phyloP scores from a whole-genome alignment of 2,329 filamentous ascomycete genomes.

The Nemania abortiva region DNA sequence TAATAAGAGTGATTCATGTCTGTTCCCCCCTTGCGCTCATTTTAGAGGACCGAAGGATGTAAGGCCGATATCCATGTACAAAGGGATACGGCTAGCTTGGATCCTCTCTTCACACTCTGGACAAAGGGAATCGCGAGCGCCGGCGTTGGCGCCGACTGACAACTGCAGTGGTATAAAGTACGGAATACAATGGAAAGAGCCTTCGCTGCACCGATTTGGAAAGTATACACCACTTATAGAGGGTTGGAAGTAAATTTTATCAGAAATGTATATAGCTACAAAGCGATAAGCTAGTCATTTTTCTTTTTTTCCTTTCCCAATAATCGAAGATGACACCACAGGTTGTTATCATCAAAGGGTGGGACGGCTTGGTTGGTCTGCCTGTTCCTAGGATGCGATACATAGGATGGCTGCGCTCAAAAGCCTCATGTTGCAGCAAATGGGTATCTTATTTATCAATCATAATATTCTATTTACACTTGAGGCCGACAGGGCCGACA shows the following conservation, averaged over 20 bases:
- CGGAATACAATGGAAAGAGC: constrained; percentile 19
- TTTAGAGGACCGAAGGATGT: neutral
- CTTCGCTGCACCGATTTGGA: no score
- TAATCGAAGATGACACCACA: neutral
- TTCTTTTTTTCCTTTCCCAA: neutral
- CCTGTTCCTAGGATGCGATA: neutral
- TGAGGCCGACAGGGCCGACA: neutral
- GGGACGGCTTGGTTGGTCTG: neutral
- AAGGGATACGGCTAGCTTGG: constrained; percentile 18
- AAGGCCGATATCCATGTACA: neutral
- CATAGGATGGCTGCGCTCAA: neutral
- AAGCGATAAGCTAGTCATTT: neutral
- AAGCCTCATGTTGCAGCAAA: constrained; percentile 35
- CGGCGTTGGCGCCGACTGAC: neutral
- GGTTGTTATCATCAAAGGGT: neutral
- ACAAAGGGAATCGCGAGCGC: constrained; percentile 35
- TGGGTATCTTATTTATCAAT: constrained; percentile 42
- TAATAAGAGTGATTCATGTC: constrained; percentile 8
- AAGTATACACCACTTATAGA: no score
- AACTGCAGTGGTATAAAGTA: constrained; percentile 18
- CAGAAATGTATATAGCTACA: neutral
- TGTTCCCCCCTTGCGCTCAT: neutral
- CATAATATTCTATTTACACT: constrained; percentile 14
- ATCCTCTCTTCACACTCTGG: neutral
- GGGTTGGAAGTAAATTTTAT: neutral